Evolutionary conservation across 192 early-diverging fungal species (phyloP), one percentile per base, ranked within the genome.

Genomic region (Entomortierella lignicola): DNA sequence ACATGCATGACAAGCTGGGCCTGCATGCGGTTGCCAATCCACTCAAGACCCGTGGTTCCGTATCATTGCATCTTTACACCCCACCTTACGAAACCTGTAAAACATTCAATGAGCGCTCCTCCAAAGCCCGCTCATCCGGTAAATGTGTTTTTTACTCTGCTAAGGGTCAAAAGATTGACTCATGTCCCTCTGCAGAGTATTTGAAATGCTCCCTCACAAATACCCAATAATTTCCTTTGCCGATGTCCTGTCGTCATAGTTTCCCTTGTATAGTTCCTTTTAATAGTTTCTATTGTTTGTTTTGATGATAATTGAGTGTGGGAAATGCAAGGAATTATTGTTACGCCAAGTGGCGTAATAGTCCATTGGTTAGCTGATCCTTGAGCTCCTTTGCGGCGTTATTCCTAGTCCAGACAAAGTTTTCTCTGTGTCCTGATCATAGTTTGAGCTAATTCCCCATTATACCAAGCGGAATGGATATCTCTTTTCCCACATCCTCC

Each of bases 61-160:
- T 98, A 11, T 95, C 96, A 15, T 85, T 98, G 41, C 96, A 98
- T 70, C 86, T 98, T 25, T 98, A 98, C 77, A 93, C 93, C 2
- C 96, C 96, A 27, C 95, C 96, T 12, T 94, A 92, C 72, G 81
- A 94, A 26, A 85, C 85, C 54, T 96, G 95, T 85, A 92, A 92
- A 69, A 94, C 92, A 12, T 98, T 96, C 81, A 89, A 94, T 61
- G 93, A 95, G 71, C 65, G 71, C 8, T 96, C 94, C 0, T 94
- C 93, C 15, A 81, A 71, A 50, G 84, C 88, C 3, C 85, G 91
- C 18, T 82, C 82, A 47, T 87, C 86, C 60, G 89, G 90, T 13
- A 77, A 86, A 51, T 90, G 89, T 56, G 72, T 86, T 8, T 93
- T 91, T 72, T 92, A 87, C 66, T 90, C 90, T 20, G 72, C 83